Evolutionary conservation across 2,329 filamentous ascomycete genomes (phyloP), one percentile per base, ranked within the genome.

Genomic region (Ilyonectria mors-panacis): DNA sequence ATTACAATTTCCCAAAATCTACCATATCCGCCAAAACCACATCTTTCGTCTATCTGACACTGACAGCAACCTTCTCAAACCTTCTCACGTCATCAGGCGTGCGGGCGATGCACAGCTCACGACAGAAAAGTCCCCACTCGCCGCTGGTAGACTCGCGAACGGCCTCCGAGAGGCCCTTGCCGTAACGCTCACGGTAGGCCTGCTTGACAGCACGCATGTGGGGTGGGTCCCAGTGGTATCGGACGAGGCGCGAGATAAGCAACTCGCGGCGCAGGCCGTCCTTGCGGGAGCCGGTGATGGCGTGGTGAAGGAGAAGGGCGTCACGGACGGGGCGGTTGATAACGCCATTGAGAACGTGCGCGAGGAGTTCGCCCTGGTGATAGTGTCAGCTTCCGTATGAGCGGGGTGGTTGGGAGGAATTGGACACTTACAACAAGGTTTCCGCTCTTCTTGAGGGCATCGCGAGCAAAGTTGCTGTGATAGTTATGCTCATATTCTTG

Each of bases 261-360:
- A 98, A 84, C 79, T 98, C 95, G 51, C 93, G 92, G 33, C 95
- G 90, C 70, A 95, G 85, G 59, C 88, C 81, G 77, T 95, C 93
- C 70, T 88, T 89, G 70, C 87, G 88, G 4, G 92, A 91, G 51
- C 92, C 88, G 21, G 91, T 92, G 71, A 98, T 90, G 2, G 96
- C 95, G 83, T 98, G 96, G 80, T 97, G 91, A 2, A 99, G 86
- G 3, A 98, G 90, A 42, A 98, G 87, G 3, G 95, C 94, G 80
- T 98, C 96, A 62, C 96, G 93, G 69, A 97, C 94, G 6, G 96
- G 95, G 66, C 93, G 93, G 83, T 98, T 98, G 84, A 98, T 97
- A 64, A 97, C 91, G 76, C 96, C 96, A 82, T 98, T 98, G 77
- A 99, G 91, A 74, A 98, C 94, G 81, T 98, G 96, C 0, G 94